A percentile compares a stretch with the other conserved stretches of the same genome.
Evolutionary conservation across 2,329 filamentous ascomycete genomes (phyloP).

Genomic region (Fusarium haematococcum): DNA sequence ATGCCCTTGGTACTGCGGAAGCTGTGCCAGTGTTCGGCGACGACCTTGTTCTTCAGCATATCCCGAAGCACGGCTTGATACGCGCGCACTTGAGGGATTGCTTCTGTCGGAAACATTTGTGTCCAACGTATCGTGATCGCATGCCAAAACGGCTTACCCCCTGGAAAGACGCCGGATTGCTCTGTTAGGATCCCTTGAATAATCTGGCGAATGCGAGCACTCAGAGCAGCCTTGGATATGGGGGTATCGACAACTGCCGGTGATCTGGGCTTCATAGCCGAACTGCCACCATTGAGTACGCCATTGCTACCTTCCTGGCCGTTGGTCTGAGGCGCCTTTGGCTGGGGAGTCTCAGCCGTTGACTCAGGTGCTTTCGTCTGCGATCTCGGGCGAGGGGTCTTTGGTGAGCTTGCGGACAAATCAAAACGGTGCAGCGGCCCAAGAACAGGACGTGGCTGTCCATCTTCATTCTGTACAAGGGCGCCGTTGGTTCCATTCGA

Average conservation of each 20-base stretch:
- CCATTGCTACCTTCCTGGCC: neutral
- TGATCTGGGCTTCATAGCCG: constrained; percentile 7
- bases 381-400: constrained; percentile 19
- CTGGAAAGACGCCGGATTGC: constrained; percentile 61
- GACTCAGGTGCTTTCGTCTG: constrained; percentile 10
- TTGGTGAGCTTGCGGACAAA: constrained; percentile 18
- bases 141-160: constrained; percentile 62
- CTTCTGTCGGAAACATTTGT: constrained; percentile 53
- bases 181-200: constrained; percentile 47
- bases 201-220: constrained; percentile 40
- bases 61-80: constrained; percentile 54
- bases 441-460: constrained; percentile 38
- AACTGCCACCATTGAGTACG: neutral
- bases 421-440: constrained; percentile 23
- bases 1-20: constrained; percentile 56
- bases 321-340: neutral
- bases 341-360: neutral
- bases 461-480: constrained; percentile 37
- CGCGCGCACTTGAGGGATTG: constrained; percentile 55
- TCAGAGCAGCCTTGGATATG: constrained; percentile 25
- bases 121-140: constrained; percentile 60
- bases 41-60: constrained; percentile 50
- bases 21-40: constrained; percentile 58
- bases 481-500: constrained; percentile 29
- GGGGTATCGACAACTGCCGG: constrained; percentile 26